Conservation (phyloP, 257 asterid species). For the Plantago elongata region DNA sequence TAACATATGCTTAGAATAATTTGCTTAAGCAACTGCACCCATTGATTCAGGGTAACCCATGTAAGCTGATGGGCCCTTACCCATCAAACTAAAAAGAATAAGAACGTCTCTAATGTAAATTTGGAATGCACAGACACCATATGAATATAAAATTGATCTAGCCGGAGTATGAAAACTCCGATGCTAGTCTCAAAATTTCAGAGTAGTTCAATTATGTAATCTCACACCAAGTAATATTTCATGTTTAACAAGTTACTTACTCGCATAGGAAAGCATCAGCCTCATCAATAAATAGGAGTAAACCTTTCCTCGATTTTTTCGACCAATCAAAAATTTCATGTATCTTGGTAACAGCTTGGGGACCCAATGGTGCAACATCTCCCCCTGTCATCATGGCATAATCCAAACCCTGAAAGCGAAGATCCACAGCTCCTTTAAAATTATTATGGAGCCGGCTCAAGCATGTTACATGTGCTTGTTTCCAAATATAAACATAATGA, state of each 20-base stretch:
- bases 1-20: not conserved
- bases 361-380: constrained; percentile 95
- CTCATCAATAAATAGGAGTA: constrained; percentile 91
- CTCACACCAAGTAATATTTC: not conserved
- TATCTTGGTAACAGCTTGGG: constrained; percentile 94
- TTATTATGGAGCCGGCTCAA: not conserved
- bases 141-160: not conserved
- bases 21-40: not conserved
- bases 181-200: not conserved
- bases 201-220: not conserved
- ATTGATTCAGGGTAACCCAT: not conserved
- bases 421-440: constrained; percentile 4
- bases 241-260: constrained; percentile 46
- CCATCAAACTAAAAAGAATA: too few species aligned
- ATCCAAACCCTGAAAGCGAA: constrained; percentile 73
- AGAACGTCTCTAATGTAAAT: too few species aligned
- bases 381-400: constrained; percentile 99
- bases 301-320: constrained; percentile 83
- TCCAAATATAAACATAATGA: too few species aligned
- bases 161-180: not conserved
- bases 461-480: too few species aligned
- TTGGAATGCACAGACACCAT: too few species aligned
- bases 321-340: constrained; percentile 99
- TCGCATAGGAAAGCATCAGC: constrained; percentile 99
- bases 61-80: too few species aligned